Evolutionary conservation across 2,329 filamentous ascomycete species (phyloP).

Genomic region (Aspergillus sp.): DNA sequence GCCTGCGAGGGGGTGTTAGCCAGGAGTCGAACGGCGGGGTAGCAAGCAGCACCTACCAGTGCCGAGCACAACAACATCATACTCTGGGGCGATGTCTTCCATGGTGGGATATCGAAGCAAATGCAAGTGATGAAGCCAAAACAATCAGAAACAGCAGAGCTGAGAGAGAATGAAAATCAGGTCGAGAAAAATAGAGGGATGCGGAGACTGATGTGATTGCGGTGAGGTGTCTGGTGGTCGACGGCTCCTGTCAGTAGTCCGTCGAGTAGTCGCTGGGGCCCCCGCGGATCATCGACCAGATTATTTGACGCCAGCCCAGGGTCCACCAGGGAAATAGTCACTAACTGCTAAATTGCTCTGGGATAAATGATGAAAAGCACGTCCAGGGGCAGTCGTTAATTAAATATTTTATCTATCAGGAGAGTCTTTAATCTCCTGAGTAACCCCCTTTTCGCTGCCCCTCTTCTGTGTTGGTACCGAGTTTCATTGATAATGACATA

Average conservation of each 20-base stretch:
- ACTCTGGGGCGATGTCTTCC: slow-evolving; percentile 98
- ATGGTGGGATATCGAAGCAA: slow-evolving; percentile 50
- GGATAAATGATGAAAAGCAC: no score
- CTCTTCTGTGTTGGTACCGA: no score
- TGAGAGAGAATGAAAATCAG: slow-evolving; percentile 1
- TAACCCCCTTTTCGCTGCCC: no score
- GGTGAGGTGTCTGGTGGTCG: slow-evolving; percentile 4
- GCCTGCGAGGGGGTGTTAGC: slow-evolving; percentile 51
- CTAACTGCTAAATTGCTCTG: not conserved
- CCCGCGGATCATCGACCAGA: slow-evolving; percentile 14
- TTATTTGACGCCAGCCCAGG: slow-evolving; percentile 1
- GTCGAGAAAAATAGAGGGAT: slow-evolving; percentile 9
- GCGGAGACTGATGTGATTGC: slow-evolving; percentile 12
- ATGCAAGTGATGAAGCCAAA: slow-evolving; percentile 2
- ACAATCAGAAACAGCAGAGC: slow-evolving; percentile 6
- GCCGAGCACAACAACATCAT: slow-evolving; percentile 97
- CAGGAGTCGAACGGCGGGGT: slow-evolving; percentile 30
- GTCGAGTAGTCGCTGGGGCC: not conserved
- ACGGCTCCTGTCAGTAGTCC: no score
- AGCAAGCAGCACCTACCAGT: slow-evolving; percentile 63
- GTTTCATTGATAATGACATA: no score
- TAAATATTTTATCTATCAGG: no score
- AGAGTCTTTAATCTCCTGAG: no score
- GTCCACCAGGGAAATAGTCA: not conserved
- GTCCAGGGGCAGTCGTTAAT: no score